Evolutionary conservation across 2,329 filamentous ascomycete genomes (phyloP), one percentile per base, ranked within the genome.

Genomic region (Fusarium sp.): DNA sequence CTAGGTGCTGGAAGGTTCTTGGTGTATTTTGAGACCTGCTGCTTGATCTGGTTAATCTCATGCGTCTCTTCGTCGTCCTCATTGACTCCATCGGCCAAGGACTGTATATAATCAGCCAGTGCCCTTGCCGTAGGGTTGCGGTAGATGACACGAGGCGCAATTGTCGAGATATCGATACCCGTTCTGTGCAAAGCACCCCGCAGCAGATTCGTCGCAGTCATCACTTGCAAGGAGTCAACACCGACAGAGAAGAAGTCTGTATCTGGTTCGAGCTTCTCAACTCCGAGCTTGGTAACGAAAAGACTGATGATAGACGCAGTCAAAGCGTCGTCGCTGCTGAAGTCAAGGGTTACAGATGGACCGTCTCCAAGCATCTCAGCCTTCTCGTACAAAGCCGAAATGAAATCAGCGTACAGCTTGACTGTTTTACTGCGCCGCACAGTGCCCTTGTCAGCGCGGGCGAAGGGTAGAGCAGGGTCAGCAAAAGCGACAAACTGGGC

Each of bases 111-210:
- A 5, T 6, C 1, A 7, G 63, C 47, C 7, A 68, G 2, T 2
- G 4, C 20, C 1, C 20, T 26, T 1, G 63, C 39, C 0, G 65
- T 68, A 1, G 65, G 63, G 11, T 68, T 16, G 4, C 47, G 47
- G 6, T 68, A 68, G 4, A 68, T 12, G 0, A 33, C 12, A 1
- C 48, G 35, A 0, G 63, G 18, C 1, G 15, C 13, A 1, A 68
- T 38, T 0, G 14, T 10, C 0, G n/a, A 14, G 0, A 30, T 5
- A 1, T 68, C 31, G 0, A 68, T 3, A 0, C 20, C n/a, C 1
- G n/a, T n/a, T 18, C n/a, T 42, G 0, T 42, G 24, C 7, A 68
- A 16, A 1, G 41, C 13, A 0, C 20, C n/a, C 1, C 50, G 33
- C 0, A 68, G 1, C 1, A 62, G 1, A 2, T 62, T 68, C 2